Percentiles rank a stretch among this genome's conserved stretches.
Conservation (phyloP, 2,329 filamentous ascomycete species). For the Penicillium sclerotiorum region DNA sequence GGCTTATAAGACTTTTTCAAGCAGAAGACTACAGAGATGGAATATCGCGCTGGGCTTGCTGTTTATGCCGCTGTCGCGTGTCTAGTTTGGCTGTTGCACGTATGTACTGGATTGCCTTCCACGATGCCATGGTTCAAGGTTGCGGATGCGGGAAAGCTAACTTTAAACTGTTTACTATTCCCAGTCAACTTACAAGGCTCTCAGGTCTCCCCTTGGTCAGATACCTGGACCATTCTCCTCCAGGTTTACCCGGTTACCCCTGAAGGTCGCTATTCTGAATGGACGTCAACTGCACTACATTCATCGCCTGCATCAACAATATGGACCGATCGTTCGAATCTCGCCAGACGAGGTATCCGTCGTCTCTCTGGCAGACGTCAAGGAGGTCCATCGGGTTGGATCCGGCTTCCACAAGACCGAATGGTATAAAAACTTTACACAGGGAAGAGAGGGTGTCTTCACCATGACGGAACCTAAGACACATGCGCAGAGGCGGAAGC, state of each 20-base stretch:
- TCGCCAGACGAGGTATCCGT: conserved; percentile 31
- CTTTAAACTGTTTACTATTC: background rate
- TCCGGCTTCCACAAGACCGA: conserved; percentile 29
- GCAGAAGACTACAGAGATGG: too few species aligned
- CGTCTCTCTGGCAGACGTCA: conserved; percentile 35
- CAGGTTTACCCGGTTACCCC: background rate
- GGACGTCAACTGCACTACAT: conserved; percentile 9
- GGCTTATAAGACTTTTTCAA: too few species aligned
- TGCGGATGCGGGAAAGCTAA: background rate
- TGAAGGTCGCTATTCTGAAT: background rate
- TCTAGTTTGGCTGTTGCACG: too few species aligned
- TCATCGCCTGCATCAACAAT: conserved; percentile 23
- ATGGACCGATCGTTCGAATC: conserved; percentile 29
- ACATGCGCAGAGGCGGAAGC: conserved; percentile 43
- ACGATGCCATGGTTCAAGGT: too few species aligned
- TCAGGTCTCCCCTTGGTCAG: background rate
- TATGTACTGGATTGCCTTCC: too few species aligned
- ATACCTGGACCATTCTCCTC: background rate
- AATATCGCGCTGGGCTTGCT: too few species aligned
- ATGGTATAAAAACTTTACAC: conserved; percentile 30
- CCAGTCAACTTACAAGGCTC: background rate
- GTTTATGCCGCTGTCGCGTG: too few species aligned
- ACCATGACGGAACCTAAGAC: conserved; percentile 39
- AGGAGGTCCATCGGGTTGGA: conserved; percentile 31
- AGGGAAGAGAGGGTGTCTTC: conserved; percentile 37